Evolutionary conservation across 805 yeast species (phyloP).

Genomic region (Saccharomycopsis javanensis): DNA sequence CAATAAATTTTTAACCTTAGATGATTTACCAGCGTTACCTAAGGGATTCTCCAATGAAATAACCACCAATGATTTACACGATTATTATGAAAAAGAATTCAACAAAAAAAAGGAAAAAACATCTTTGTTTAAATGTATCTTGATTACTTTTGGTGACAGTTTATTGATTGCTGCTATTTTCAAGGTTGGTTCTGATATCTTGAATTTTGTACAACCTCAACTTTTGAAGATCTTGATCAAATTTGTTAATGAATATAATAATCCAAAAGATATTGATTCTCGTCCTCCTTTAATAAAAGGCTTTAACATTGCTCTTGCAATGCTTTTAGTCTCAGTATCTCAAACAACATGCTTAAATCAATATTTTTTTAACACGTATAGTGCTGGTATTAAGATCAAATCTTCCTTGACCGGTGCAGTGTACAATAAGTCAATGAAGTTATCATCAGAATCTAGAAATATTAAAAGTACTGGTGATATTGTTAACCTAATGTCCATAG

Average conservation of each 20-base stretch:
- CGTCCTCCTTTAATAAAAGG: conserved; percentile 63
- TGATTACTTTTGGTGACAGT: conserved; percentile 65
- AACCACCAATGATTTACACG: conserved; percentile 40
- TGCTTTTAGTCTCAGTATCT: conserved; percentile 68
- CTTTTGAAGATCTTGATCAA: conserved; percentile 58
- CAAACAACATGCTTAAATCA: conserved; percentile 74
- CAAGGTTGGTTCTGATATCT: conserved; percentile 53
- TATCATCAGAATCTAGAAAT: conserved; percentile 65
- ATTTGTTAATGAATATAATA: conserved; percentile 42
- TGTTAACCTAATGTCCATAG: conserved; percentile 91
- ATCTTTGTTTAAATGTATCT: conserved; percentile 51
- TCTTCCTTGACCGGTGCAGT: conserved; percentile 58
- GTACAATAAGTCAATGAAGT: conserved; percentile 55
- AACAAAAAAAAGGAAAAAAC: conserved; percentile 25
- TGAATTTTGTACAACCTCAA: conserved; percentile 86
- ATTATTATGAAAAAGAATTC: conserved; percentile 52
- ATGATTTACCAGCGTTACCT: conserved; percentile 78
- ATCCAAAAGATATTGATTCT: conserved; percentile 23
- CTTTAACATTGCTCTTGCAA: conserved; percentile 59
- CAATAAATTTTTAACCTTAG: conserved; percentile 39
- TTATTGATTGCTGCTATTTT: conserved; percentile 37
- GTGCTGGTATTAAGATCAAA: conserved; percentile 67
- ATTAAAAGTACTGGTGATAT: conserved; percentile 82
- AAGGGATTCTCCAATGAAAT: conserved; percentile 45
- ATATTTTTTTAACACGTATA: conserved; percentile 65